phyloP scores from a whole-genome alignment of 2,329 filamentous ascomycete genomes.

The Epichloe gansuensis region DNA sequence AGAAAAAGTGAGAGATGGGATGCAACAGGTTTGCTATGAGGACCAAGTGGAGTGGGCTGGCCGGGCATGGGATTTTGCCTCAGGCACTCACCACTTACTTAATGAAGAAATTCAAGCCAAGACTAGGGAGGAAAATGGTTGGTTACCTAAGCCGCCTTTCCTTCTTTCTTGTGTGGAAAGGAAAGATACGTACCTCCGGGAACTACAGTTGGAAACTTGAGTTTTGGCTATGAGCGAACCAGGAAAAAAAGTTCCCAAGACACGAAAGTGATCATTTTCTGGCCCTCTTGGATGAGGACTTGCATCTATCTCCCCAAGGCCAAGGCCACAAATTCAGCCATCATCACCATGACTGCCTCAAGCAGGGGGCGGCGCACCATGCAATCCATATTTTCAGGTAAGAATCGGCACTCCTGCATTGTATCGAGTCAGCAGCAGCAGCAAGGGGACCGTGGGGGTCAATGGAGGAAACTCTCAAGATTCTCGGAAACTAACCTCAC shows the following conservation, averaged over 20 bases:
- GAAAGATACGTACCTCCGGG: constrained; percentile 1
- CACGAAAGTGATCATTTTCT: constrained; percentile 1
- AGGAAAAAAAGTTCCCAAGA: constrained; percentile 14
- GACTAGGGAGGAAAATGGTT: background rate
- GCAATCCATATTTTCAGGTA: constrained; percentile 38
- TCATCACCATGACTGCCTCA: constrained; percentile 34
- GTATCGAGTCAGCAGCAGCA: background rate
- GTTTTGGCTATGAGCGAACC: background rate
- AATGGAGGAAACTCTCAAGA: background rate
- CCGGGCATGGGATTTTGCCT: constrained; percentile 12
- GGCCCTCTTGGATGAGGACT: background rate
- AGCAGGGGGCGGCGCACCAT: constrained; percentile 43
- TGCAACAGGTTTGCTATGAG: constrained; percentile 8
- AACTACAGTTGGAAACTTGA: background rate
- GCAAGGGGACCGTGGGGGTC: background rate
- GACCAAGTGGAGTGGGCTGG: background rate
- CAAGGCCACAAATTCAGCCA: constrained; percentile 1
- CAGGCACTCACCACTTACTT: constrained; percentile 11
- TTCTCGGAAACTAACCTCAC: background rate
- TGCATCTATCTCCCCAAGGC: constrained; percentile 9
- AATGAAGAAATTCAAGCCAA: too few relatives aligned
- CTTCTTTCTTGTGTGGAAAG: too few relatives aligned
- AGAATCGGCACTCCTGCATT: constrained; percentile 12
- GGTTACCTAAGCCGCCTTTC: background rate
- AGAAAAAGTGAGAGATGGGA: constrained; percentile 13